Base-by-base conservation (phyloP, 768 basidiomycete species). In the Glaciozyma antarctica region DNA sequence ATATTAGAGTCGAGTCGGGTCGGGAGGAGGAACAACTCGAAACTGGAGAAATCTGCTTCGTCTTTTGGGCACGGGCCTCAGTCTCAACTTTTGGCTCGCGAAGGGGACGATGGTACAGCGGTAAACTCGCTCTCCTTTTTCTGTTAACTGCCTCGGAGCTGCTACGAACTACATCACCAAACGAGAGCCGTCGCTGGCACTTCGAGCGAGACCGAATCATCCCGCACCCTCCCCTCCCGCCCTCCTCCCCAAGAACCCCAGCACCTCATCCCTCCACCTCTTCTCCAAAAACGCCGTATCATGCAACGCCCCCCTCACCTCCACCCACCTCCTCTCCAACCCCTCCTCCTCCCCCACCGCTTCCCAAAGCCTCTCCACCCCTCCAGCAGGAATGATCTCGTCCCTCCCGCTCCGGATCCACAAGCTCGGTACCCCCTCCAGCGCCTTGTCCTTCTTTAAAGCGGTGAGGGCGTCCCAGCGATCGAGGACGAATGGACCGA, bases 351-450 rank as follows among this genome's bases (percentile, higher is more conserved):
- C 2, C 15, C 63, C 65, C 3, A 60, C 68, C 34, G 60, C 63
- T 4, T 43, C 56, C 57, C 16, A 34, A 74, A n/a, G 81, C 62
- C 48, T 73, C 64, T 22, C 53, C 53, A 1, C 78, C 77, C 78
- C 81, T 81, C 55, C 63, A 60, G 0, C 72, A 10, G 80, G 81
- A 1, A 82, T 81, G 30, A 82, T 72, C 74, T 81, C 80, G 64
- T 83, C 82, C 41, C 77, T 69, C 65, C 78, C 79, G 65, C 80
- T 81, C 15, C 78, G 65, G 10, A 81, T 56, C 52, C 79, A 71
- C 32, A 81, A 71, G 68, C 77, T 75, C 41, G 74, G 69, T 17
- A 67, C 55, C 16, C 77, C 67, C 16, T 3, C 69, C 61, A 15
- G 72, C 65, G 4, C 21, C 5, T 7, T n/a, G 62, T 41, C 12